A percentile compares a stretch with the other conserved stretches of the same genome.
phyloP scores from a whole-genome alignment of 2,329 filamentous ascomycete species.

The Phaeophleospora eucalypticola region DNA sequence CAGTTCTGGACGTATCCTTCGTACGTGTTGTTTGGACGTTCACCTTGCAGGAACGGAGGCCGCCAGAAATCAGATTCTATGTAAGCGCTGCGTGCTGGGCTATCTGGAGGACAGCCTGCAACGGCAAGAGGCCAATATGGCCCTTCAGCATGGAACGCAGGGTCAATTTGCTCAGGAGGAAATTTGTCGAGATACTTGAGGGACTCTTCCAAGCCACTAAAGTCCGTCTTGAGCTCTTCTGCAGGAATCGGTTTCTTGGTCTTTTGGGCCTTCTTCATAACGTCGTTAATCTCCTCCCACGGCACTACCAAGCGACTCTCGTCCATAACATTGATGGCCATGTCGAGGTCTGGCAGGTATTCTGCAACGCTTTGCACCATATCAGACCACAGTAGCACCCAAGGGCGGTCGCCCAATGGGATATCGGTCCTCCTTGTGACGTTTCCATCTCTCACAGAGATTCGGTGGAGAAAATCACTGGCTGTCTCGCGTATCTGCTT shows the following conservation, averaged over 20 bases:
- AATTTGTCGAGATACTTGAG: constrained; percentile 27
- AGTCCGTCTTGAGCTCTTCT: constrained; percentile 30
- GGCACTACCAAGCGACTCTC: constrained; percentile 46
- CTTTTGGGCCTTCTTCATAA: constrained; percentile 33
- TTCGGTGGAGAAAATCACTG: constrained; percentile 34
- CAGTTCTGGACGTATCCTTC: constrained; percentile 48
- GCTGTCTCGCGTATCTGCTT: constrained; percentile 41
- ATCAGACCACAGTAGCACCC: constrained; percentile 42
- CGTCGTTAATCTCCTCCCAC: constrained; percentile 43
- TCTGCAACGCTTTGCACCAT: constrained; percentile 37
- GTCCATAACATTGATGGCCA: constrained; percentile 49
- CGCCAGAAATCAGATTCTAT: constrained; percentile 37
- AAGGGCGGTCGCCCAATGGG: constrained; percentile 28
- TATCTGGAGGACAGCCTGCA: constrained; percentile 39
- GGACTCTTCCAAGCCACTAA: constrained; percentile 25
- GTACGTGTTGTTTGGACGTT: constrained; percentile 32
- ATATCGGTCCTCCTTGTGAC: constrained; percentile 29
- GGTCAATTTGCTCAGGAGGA: constrained; percentile 26
- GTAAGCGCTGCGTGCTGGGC: constrained; percentile 34
- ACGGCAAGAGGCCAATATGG: constrained; percentile 43
- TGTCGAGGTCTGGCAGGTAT: constrained; percentile 44
- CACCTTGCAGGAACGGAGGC: constrained; percentile 33
- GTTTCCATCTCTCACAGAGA: constrained; percentile 41
- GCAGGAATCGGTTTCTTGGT: constrained; percentile 29
- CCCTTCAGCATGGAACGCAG: constrained; percentile 30